Evolutionary conservation across 257 asterid genomes (phyloP), one percentile per base, ranked within the genome.

Genomic region (Solanum appendiculatum): DNA sequence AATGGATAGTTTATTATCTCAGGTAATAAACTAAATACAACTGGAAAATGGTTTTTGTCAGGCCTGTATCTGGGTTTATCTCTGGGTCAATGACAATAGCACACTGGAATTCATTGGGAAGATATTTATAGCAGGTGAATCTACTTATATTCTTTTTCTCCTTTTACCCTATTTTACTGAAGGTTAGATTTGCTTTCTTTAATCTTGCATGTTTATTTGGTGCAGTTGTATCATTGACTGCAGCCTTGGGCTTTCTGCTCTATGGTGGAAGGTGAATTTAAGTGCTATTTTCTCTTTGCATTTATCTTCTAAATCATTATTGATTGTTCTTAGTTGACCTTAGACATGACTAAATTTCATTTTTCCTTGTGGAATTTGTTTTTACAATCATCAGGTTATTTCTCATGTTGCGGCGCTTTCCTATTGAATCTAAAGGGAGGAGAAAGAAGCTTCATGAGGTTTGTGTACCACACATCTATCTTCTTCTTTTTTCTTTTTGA

Each of bases 371-470:
- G 84, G 54, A 31, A 48, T 44, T 74, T 9, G 25, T 77, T 70
- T 86, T 86, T 12, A 44, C 82, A 27, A 78, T 27, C 25, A 72
- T 86, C 95, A 96, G 98, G 94, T 92, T 96, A 85, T 96, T 96
- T 91, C 88, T 88, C 93, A 96, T 94, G 99, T 91, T 96, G 77
- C 92, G 96, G 85, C 98, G 98, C 87, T 96, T 95, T 86, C 98
- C 99, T 29, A 95, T 96, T 83, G 99, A 96, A 93, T 95, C 99
- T 84, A 96, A 94, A 93, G 98, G 99, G 90, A 93, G 98, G 92
- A 92, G 98, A 90, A 96, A 96, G 95, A 95, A 96, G 88, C 98
- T 96, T 88, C 95, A 93, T 8, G 99, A 96, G 99, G 99, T 95
- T 83, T 89, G 92, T 87, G 31, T 58, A 85, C 48, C 23, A 33